Percentiles rank a stretch among this genome's conserved stretches.
Conservation (phyloP, 2,329 filamentous ascomycete genomes). For the Colletotrichum cereale region DNA sequence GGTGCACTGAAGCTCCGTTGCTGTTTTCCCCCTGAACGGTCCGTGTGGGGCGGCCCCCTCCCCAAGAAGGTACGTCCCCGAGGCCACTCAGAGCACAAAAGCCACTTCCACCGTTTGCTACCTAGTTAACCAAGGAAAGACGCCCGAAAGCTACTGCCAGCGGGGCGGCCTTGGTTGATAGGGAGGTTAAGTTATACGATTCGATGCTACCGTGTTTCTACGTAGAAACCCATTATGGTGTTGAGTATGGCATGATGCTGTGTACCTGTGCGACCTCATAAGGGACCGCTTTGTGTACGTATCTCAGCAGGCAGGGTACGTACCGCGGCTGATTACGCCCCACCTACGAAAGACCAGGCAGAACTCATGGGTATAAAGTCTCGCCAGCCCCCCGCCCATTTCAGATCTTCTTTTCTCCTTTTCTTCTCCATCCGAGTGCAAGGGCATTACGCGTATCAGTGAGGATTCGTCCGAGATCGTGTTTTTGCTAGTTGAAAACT, state of each 20-base stretch:
- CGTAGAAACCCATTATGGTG: background rate
- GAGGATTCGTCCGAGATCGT: conserved; percentile 89
- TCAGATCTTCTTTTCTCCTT: conserved; percentile 51
- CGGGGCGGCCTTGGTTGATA: background rate
- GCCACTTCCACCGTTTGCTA: background rate
- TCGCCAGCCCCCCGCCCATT: background rate
- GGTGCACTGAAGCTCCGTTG: background rate
- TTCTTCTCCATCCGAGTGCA: conserved; percentile 73
- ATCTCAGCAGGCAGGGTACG: background rate
- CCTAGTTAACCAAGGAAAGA: background rate
- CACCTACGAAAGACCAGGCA: background rate
- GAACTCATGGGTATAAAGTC: conserved; percentile 37
- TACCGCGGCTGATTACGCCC: conserved; percentile 24
- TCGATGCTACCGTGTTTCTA: background rate
- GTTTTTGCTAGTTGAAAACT: conserved; percentile 95
- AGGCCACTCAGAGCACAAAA: conserved; percentile 10
- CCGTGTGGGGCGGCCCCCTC: background rate
- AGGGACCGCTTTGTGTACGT: no score
- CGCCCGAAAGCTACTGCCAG: background rate
- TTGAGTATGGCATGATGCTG: background rate
- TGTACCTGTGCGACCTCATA: background rate
- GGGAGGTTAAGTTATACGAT: background rate
- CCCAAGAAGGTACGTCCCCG: background rate
- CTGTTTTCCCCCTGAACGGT: conserved; percentile 11
- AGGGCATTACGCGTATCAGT: conserved; percentile 86